Evolutionary conservation across 768 basidiomycete genomes (phyloP).

Genomic region (Xerocomellus chrysenteron): DNA sequence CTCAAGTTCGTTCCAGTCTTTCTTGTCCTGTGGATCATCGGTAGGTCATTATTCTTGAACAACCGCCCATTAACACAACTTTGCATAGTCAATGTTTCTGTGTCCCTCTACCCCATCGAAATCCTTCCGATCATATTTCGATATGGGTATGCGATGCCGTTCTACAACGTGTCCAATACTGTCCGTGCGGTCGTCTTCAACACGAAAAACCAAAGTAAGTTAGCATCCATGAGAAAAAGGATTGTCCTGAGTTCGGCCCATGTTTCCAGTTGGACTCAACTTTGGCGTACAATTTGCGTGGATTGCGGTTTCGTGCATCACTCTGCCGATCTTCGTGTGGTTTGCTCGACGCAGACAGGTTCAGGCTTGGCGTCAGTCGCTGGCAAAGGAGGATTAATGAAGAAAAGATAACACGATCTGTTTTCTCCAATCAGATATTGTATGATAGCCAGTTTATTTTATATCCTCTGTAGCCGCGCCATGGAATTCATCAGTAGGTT

Average conservation of each 20-base stretch:
- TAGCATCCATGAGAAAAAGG: neutral
- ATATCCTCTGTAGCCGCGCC: neutral
- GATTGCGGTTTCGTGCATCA: conserved; percentile 53
- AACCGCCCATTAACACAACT: neutral
- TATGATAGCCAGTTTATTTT: neutral
- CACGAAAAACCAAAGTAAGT: conserved; percentile 59
- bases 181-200: conserved; percentile 63
- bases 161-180: conserved; percentile 66
- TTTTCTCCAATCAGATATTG: neutral
- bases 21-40: conserved; percentile 63
- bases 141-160: conserved; percentile 70
- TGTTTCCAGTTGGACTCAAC: conserved; percentile 53
- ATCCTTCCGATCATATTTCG: conserved; percentile 56
- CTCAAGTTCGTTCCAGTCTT: conserved; percentile 54
- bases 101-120: conserved; percentile 56
- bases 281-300: conserved; percentile 61
- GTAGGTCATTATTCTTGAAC: conserved; percentile 27
- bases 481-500: neutral
- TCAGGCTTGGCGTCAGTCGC: conserved; percentile 17
- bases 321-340: conserved; percentile 53
- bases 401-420: neutral
- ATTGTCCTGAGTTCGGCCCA: neutral
- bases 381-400: conserved; percentile 4
- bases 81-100: conserved; percentile 54
- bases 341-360: conserved; percentile 30